A percentile compares a stretch with the other conserved stretches of the same genome.
Conservation (phyloP, 2,329 filamentous ascomycete genomes). For the Sordariomycetes sp. region DNA sequence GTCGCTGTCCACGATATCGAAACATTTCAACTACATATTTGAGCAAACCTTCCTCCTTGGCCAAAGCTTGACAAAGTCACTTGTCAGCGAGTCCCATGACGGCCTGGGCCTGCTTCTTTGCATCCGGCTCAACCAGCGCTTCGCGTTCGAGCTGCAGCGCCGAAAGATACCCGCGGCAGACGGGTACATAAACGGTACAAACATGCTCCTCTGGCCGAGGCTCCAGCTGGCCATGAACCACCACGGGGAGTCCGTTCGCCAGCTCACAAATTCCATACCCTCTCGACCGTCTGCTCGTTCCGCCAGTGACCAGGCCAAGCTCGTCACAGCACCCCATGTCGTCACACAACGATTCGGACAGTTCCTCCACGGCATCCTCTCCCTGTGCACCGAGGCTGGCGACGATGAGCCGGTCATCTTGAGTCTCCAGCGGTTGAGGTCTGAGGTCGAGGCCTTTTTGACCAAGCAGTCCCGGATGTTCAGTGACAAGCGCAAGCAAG, state of each 20-base stretch:
- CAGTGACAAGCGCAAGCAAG: constrained; percentile 68
- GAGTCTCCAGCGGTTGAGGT: constrained; percentile 65
- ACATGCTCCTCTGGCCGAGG: constrained; percentile 93
- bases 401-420: constrained; percentile 88
- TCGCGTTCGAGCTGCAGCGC: constrained; percentile 87
- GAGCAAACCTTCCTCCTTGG: constrained; percentile 82
- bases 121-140: constrained; percentile 85
- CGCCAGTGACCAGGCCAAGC: constrained; percentile 38
- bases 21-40: constrained; percentile 80
- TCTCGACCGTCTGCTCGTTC: constrained; percentile 18
- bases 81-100: constrained; percentile 71
- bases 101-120: constrained; percentile 81
- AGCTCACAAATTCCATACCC: constrained; percentile 42
- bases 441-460: constrained; percentile 77
- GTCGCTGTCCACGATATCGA: constrained; percentile 66
- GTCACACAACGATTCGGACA: constrained; percentile 94
- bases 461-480: constrained; percentile 66
- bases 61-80: constrained; percentile 61
- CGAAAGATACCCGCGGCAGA: constrained; percentile 84
- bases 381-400: constrained; percentile 77
- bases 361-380: constrained; percentile 74
- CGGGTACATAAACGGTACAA: constrained; percentile 85
- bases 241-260: constrained; percentile 79
- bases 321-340: constrained; percentile 77
- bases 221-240: constrained; percentile 90